Percentiles rank a stretch among this genome's conserved stretches.
phyloP scores from a whole-genome alignment of 345 rosid species.

The Abelmoschus esculentus region DNA sequence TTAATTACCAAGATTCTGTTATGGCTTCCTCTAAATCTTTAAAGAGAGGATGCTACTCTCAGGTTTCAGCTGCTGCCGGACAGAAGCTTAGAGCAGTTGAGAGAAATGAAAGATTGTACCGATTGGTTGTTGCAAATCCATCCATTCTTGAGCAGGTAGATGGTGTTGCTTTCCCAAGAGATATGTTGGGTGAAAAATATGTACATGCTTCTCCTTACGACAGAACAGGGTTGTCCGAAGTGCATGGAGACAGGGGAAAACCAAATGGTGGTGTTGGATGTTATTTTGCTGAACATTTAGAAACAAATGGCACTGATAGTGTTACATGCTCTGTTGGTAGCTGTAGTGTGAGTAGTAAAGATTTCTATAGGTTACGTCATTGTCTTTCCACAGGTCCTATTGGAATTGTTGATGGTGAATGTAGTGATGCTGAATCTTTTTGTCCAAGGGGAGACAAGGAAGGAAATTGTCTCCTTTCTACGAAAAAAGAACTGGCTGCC shows the following conservation, averaged over 20 bases:
- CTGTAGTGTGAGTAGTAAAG: slow-evolving; percentile 36
- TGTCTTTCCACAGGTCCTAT: slow-evolving; percentile 23
- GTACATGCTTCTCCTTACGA: slow-evolving; percentile 20
- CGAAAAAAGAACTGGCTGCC: slow-evolving; percentile 28
- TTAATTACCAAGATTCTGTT: slow-evolving; percentile 23
- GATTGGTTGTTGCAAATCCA: slow-evolving; percentile 19
- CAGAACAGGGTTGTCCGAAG: slow-evolving; percentile 23
- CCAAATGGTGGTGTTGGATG: slow-evolving; percentile 25
- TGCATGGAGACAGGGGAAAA: slow-evolving; percentile 31
- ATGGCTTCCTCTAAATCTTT: slow-evolving; percentile 25
- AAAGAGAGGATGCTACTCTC: slow-evolving; percentile 32
- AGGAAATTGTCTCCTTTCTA: slow-evolving; percentile 19
- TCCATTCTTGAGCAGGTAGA: slow-evolving; percentile 22
- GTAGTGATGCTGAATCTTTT: slow-evolving; percentile 43
- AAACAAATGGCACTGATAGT: slow-evolving; percentile 19
- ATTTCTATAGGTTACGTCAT: slow-evolving; percentile 14
- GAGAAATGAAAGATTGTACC: slow-evolving; percentile 20
- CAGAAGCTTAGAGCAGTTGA: slow-evolving; percentile 29
- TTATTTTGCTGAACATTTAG: slow-evolving; percentile 21
- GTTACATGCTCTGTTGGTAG: slow-evolving; percentile 61
- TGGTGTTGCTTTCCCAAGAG: slow-evolving; percentile 27
- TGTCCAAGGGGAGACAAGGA: slow-evolving; percentile 20
- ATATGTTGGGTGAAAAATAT: slow-evolving; percentile 28
- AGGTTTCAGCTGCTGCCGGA: slow-evolving; percentile 20
- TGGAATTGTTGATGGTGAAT: slow-evolving; percentile 18